A percentile compares a stretch with the other conserved stretches of the same genome.
Evolutionary conservation across 2,329 filamentous ascomycete species (phyloP).

Genomic region (Cercospora beticola): DNA sequence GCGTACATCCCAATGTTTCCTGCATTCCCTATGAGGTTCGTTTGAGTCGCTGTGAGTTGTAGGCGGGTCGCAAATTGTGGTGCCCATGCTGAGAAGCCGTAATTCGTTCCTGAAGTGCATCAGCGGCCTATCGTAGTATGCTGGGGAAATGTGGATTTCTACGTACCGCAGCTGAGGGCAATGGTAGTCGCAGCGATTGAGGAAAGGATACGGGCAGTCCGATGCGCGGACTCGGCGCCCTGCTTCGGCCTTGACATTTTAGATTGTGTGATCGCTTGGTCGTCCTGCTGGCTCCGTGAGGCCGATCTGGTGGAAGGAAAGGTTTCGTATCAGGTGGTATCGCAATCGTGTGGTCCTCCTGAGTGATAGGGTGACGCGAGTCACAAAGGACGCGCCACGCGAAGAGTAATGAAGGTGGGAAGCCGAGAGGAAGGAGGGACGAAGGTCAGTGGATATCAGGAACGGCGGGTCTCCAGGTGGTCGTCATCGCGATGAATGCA

Average conservation of each 20-base stretch:
- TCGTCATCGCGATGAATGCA: neutral
- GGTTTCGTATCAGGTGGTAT: neutral
- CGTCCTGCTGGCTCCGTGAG: neutral
- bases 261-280: neutral
- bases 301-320: neutral
- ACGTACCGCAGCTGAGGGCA: constrained; percentile 82
- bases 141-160: too few relatives aligned
- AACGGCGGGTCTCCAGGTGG: neutral
- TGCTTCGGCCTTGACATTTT: neutral
- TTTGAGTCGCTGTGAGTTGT: constrained; percentile 85
- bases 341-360: neutral
- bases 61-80: constrained; percentile 89
- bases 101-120: constrained; percentile 71
- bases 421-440: neutral
- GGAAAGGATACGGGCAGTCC: constrained; percentile 71
- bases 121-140: constrained; percentile 53
- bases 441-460: neutral
- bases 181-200: constrained; percentile 83
- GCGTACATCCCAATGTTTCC: constrained; percentile 95
- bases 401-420: neutral
- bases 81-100: constrained; percentile 97
- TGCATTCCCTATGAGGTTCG: constrained; percentile 77
- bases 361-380: neutral
- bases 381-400: neutral
- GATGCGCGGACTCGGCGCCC: constrained; percentile 49